A percentile compares a stretch with the other conserved stretches of the same genome.
Conservation (phyloP, 306 rosid species). For the Rubus parviflorus region DNA sequence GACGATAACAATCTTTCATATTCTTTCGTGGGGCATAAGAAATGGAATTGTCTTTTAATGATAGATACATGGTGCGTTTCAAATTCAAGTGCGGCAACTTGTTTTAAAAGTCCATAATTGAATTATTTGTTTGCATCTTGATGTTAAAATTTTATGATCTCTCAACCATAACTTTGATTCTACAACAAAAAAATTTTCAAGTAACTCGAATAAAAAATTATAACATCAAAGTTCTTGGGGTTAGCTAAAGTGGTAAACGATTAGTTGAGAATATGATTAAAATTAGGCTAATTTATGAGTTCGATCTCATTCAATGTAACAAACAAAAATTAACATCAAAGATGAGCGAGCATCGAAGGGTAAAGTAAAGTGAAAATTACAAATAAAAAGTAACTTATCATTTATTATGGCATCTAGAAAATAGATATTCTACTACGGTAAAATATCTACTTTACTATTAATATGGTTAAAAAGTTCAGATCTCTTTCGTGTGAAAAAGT, state of each 20-base stretch:
- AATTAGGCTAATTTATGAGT: no score
- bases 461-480: neutral
- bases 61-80: neutral
- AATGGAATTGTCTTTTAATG: neutral
- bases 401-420: no score
- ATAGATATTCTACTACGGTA: neutral
- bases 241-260: no score
- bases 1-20: constrained; percentile 6
- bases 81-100: neutral
- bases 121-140: neutral
- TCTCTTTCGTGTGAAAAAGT: neutral
- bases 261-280: no score
- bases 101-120: neutral
- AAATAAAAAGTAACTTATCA: no score
- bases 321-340: no score
- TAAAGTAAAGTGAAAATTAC: no score
- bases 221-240: no score
- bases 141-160: neutral
- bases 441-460: neutral
- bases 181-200: no score
- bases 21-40: neutral
- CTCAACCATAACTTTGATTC: neutral
- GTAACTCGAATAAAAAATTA: no score
- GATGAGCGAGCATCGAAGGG: no score
- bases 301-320: no score